These are phyloP conservation scores for Penicillium nucicola DNA, from an alignment of 495 filamentous ascomycete genomes.

Conservation along the genomic window DNA sequence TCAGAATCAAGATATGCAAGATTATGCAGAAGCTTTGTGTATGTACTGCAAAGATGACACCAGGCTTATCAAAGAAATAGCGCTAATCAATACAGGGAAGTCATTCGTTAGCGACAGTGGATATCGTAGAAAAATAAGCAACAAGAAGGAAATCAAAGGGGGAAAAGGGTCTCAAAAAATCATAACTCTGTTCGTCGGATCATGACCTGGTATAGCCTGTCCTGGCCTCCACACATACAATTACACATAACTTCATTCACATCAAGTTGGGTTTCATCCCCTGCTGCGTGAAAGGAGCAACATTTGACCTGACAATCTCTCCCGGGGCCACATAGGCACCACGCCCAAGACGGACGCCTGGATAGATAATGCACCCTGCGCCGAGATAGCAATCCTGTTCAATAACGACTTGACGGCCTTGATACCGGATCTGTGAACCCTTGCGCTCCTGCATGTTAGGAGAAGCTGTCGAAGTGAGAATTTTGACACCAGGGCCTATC, in stretches of 20 bases:
- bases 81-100: neutral
- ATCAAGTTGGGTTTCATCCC: constrained; percentile 45
- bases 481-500: constrained; percentile 84
- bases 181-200: neutral
- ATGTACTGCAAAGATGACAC: neutral
- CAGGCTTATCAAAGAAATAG: neutral
- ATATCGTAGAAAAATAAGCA: neutral
- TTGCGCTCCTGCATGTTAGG: constrained; percentile 73
- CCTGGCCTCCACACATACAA: neutral
- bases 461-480: constrained; percentile 73
- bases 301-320: constrained; percentile 44
- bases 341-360: constrained; percentile 44
- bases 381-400: constrained; percentile 91
- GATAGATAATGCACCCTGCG: constrained; percentile 77
- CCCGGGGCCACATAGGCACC: constrained; percentile 46
- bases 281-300: constrained; percentile 44
- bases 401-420: constrained; percentile 72
- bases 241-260: constrained; percentile 22
- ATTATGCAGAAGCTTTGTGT: neutral
- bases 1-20: neutral
- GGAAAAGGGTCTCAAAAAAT: neutral
- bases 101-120: constrained; percentile 1
- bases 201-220: neutral
- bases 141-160: neutral
- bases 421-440: constrained; percentile 69